Base-by-base conservation (phyloP, 1,139 yeast genomes). In the Geotrichum klebahnii region DNA sequence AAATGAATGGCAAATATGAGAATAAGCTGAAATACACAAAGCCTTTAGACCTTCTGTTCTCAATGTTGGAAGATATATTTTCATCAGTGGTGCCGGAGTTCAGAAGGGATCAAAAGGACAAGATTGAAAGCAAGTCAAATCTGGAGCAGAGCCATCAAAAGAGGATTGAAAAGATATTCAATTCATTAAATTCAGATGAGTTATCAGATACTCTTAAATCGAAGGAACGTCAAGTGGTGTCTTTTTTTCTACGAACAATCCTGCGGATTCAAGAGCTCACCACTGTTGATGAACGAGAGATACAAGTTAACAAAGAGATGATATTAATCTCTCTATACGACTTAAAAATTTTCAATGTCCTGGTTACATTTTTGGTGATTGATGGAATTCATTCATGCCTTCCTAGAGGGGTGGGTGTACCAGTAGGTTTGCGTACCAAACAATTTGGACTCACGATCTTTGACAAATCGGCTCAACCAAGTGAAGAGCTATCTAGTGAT, bases 311-410 rank as follows among this genome's bases (percentile, higher is more conserved):
- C 3, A 10, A 43, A 6, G 52, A 48, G 16, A 26, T 51, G 31
- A 76, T 90, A 17, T 72, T 84, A 5, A 82, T 90, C 14, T 86
- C 97, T 0, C 71, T 90, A 9, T 90, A 87, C 61, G 97, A 90
- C 63, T 80, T 90, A 73, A 83, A 81, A 62, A 77, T 80, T 1
- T 78, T 90, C 53, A 82, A 86, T 44, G 77, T 75, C 26, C 62
- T 90, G 44, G 67, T 83, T 23, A 84, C 83, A 55, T 55, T 82
- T 14, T 71, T 90, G 1, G 78, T 89, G 0, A 67, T 84, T 1
- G 83, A 80, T 55, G 90, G 95, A 0, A 73, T 89, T 0, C 84
- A 84, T 57, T 80, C 92, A 0, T 77, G 80, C 29, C 58, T 87
- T 2, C 77, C 80, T 1, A 56, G 64, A 31, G 76, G 76, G 2